A percentile compares a stretch with the other conserved stretches of the same genome.
Conservation (phyloP, 1,284 basidiomycete species). For the Microbotryomycetes sp. region DNA sequence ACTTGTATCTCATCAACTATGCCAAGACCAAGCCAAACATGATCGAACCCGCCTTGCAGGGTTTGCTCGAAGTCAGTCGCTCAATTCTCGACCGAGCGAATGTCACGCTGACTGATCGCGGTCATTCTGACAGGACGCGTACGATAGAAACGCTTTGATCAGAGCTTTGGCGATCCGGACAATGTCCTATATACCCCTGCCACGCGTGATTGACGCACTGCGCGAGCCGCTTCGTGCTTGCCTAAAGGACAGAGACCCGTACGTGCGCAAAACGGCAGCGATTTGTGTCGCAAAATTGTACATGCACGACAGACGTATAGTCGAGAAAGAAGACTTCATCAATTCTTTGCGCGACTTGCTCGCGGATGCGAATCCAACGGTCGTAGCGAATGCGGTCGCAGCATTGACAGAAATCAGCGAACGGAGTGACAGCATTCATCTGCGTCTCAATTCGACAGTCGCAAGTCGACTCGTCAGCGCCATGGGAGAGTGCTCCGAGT, state of each 20-base stretch:
- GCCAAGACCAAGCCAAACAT: slow-evolving; percentile 79
- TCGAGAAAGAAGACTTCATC: slow-evolving; percentile 78
- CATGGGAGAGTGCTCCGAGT: slow-evolving; percentile 86
- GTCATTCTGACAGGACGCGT: slow-evolving; percentile 61
- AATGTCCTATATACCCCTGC: slow-evolving; percentile 90
- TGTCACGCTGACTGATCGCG: background rate
- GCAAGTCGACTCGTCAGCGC: slow-evolving; percentile 78
- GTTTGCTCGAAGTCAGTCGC: slow-evolving; percentile 66
- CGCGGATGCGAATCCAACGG: slow-evolving; percentile 87
- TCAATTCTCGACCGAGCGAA: slow-evolving; percentile 24
- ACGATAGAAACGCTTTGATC: slow-evolving; percentile 83
- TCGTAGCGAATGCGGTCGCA: slow-evolving; percentile 89
- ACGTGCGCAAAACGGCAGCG: slow-evolving; percentile 92
- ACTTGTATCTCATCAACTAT: slow-evolving; percentile 87
- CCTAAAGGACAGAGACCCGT: slow-evolving; percentile 81
- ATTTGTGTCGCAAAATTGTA: slow-evolving; percentile 88
- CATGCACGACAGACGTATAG: slow-evolving; percentile 69
- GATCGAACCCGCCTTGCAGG: slow-evolving; percentile 77
- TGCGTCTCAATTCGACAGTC: slow-evolving; percentile 71
- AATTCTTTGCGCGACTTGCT: slow-evolving; percentile 78
- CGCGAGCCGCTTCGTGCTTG: slow-evolving; percentile 78
- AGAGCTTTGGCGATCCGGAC: slow-evolving; percentile 87
- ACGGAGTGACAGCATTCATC: slow-evolving; percentile 77
- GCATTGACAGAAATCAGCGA: slow-evolving; percentile 87
- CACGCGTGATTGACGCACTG: slow-evolving; percentile 64